A percentile compares a stretch with the other conserved stretches of the same genome.
These are phyloP conservation scores for Diaporthe ampelina DNA, from an alignment of 2,329 filamentous ascomycete species.

Conservation along the genomic window DNA sequence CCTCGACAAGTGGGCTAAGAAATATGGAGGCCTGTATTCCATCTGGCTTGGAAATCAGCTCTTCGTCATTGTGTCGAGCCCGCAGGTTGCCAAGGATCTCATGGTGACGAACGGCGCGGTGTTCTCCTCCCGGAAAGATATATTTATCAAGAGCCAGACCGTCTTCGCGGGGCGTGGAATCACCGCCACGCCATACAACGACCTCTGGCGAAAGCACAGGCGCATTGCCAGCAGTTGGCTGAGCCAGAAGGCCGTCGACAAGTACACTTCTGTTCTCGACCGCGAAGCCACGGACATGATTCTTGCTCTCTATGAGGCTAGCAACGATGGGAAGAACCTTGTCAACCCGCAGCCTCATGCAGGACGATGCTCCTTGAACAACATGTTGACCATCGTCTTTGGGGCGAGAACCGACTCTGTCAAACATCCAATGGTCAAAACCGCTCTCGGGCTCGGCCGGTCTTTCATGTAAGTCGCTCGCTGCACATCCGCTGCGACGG, in stretches of 20 bases:
- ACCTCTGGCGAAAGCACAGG: constrained; percentile 19
- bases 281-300: constrained; percentile 10
- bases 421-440: not conserved
- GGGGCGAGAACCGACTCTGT: constrained; percentile 5
- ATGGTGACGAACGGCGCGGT: constrained; percentile 21
- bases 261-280: constrained; percentile 8
- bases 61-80: constrained; percentile 13
- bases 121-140: constrained; percentile 19
- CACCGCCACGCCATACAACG: constrained; percentile 14
- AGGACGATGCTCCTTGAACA: constrained; percentile 8
- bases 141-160: constrained; percentile 29
- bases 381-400: constrained; percentile 13
- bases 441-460: not conserved
- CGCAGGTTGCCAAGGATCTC: constrained; percentile 8
- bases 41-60: constrained; percentile 28
- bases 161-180: constrained; percentile 15
- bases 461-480: constrained; percentile 3
- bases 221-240: constrained; percentile 6
- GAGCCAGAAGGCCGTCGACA: constrained; percentile 17
- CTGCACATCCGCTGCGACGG: not conserved
- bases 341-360: constrained; percentile 20
- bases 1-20: constrained; percentile 24
- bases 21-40: constrained; percentile 5
- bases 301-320: constrained; percentile 3
- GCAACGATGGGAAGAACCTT: constrained; percentile 5